Conservation (phyloP, 2,329 filamentous ascomycete species). For the Sporothrix protearum region DNA sequence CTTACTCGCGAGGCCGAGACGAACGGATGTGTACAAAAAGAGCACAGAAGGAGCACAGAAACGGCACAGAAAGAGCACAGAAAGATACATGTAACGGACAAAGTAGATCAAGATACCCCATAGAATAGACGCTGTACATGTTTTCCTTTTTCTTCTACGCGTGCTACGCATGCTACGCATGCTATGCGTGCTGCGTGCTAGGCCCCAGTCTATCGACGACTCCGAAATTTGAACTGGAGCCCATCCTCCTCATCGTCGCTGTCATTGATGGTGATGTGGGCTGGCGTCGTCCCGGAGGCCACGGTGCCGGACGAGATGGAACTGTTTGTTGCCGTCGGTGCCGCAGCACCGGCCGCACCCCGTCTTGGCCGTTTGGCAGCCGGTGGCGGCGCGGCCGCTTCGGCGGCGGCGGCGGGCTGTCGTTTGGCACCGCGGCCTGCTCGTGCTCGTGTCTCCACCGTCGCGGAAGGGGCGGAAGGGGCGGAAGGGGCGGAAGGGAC, state of each 20-base stretch:
- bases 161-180: too few species aligned
- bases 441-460: constrained; percentile 32
- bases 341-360: neutral
- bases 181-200: neutral
- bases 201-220: constrained; percentile 39
- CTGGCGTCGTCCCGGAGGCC: constrained; percentile 2
- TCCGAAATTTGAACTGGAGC: constrained; percentile 55
- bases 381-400: constrained; percentile 16
- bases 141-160: neutral
- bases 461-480: neutral
- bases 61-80: neutral
- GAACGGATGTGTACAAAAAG: neutral
- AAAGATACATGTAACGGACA: neutral
- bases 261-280: constrained; percentile 7
- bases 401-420: constrained; percentile 28
- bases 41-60: neutral
- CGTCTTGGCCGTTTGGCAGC: constrained; percentile 21
- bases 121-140: neutral
- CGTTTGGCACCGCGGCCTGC: constrained; percentile 35
- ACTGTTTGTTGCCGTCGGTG: neutral
- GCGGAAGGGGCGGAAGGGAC: neutral
- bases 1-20: neutral
- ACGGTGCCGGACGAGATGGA: neutral
- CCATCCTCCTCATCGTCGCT: constrained; percentile 49
- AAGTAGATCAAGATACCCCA: constrained; percentile 8